Evolutionary conservation across 2,329 filamentous ascomycete species (phyloP).

Genomic region (Alternaria ethzedia): DNA sequence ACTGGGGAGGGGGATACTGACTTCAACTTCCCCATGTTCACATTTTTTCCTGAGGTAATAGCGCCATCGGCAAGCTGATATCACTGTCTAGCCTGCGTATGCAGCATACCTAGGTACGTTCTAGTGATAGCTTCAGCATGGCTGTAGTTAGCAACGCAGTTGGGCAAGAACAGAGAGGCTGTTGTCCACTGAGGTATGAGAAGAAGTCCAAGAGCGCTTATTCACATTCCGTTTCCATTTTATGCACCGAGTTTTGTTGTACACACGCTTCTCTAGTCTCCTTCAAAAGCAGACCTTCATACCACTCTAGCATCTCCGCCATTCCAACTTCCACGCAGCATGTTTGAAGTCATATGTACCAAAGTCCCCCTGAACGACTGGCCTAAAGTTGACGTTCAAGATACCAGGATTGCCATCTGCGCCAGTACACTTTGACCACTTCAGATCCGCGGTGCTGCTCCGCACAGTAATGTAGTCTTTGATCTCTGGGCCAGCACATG

Average conservation of each 20-base stretch:
- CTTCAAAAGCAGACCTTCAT: neutral
- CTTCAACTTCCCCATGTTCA: neutral
- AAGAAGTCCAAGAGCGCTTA: neutral
- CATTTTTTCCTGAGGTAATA: neutral
- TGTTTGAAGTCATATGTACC: conserved; percentile 38
- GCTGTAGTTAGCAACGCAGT: neutral
- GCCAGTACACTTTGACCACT: conserved; percentile 39
- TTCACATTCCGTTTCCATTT: neutral
- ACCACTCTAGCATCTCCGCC: conserved; percentile 34
- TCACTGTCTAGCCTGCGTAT: neutral
- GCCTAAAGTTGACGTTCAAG: conserved; percentile 41
- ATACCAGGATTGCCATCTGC: conserved; percentile 36
- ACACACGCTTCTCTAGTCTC: neutral
- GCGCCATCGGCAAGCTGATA: neutral
- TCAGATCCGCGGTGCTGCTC: conserved; percentile 29
- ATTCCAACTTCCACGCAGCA: conserved; percentile 34
- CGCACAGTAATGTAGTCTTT: conserved; percentile 34
- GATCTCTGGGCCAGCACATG: conserved; percentile 33
- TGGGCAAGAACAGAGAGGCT: neutral
- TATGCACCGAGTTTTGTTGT: neutral
- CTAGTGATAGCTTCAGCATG: neutral
- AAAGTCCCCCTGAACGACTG: conserved; percentile 33
- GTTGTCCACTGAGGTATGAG: neutral
- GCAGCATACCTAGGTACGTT: neutral
- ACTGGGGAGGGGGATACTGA: neutral